These are phyloP conservation scores for Wilhelminamyces savonicus DNA, from an alignment of 805 yeast genomes.

Conservation along the genomic window DNA sequence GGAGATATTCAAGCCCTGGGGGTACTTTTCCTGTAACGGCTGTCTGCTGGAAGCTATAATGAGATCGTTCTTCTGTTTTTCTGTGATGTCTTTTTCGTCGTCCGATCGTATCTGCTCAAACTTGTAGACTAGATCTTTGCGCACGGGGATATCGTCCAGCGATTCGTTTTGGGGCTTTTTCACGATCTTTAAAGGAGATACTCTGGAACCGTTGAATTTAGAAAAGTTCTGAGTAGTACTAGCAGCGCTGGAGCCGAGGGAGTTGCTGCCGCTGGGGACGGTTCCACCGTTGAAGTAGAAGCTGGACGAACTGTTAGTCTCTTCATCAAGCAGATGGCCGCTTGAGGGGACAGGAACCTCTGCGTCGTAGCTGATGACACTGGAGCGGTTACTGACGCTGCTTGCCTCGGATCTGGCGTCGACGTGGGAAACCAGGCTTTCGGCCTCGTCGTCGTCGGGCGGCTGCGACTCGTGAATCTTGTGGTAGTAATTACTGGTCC, in stretches of 20 bases:
- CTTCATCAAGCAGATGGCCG: neutral
- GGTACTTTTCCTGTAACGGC: conserved; percentile 7
- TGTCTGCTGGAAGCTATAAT: conserved; percentile 8
- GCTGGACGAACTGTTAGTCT: conserved; percentile 2
- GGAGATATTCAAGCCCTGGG: conserved; percentile 19
- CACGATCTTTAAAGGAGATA: conserved; percentile 12
- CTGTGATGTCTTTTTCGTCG: conserved; percentile 6
- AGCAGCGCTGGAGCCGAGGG: too few species aligned
- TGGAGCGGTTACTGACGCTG: conserved; percentile 19
- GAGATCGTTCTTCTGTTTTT: conserved; percentile 11
- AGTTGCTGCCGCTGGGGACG: neutral
- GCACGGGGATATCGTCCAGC: conserved; percentile 16
- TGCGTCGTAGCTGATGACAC: conserved; percentile 12
- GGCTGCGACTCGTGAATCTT: conserved; percentile 20
- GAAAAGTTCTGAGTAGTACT: conserved; percentile 1
- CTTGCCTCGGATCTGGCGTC: conserved; percentile 14
- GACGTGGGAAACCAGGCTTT: conserved; percentile 1
- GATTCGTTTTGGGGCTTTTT: neutral
- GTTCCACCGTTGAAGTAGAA: conserved; percentile 3
- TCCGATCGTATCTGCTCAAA: conserved; percentile 8
- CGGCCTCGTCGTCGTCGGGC: conserved; percentile 5
- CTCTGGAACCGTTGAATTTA: conserved; percentile 10
- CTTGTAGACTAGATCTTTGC: conserved; percentile 20
- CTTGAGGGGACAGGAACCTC: too few species aligned
- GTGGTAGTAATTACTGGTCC: conserved; percentile 27